Evolutionary conservation across 495 filamentous ascomycete species (phyloP), one percentile per base, ranked within the genome.

Genomic region (Neurospora africana): DNA sequence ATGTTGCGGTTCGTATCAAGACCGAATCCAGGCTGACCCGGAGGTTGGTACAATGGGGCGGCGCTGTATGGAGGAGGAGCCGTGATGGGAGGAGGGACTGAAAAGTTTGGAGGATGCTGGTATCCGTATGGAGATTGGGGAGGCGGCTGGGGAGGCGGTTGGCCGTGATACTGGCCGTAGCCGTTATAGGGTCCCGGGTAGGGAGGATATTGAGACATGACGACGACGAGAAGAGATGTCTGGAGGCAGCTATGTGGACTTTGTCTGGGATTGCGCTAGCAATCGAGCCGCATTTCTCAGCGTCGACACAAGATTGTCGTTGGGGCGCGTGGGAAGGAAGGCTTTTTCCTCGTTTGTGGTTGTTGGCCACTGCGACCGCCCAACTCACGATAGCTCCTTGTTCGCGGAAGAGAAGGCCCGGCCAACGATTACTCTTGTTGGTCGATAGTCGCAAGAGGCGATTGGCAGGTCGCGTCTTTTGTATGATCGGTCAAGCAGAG

Each of bases 181-280:
- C 78, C 74, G 67, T 79, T 74, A 2, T 75, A 76, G 23, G 77
- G 76, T 71, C 71, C 43, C 10, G 73, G 74, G 72, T 79, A 65
- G 53, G 53, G 53, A 65, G 53, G 53, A 33, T 65, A 79, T 68
- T 82, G 78, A 19, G 83, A 78, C 83, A 85, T 85, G 68, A 36
- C 74, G 67, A 70, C 11, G 4, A n/a, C n/a, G n/a, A n/a, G n/a
- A n/a, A 4, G 23, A 33, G 43, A 30, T n/a, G 8, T 61, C 47
- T 69, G 37, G 61, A 72, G 47, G 37, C 36, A 21, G 33, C 41
- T 75, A 76, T 78, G 13, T 75, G 70, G 69, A 72, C 10, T 30
- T 75, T 33, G 65, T 38, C 27, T 39, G 37, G 68, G 38, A 71
- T 71, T 41, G 35, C 47, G 47, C 36, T 36, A 33, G 70, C 69